These are phyloP conservation scores for Actinidia chinensis DNA, from an alignment of 179 eudicot species.

Conservation along the genomic window DNA sequence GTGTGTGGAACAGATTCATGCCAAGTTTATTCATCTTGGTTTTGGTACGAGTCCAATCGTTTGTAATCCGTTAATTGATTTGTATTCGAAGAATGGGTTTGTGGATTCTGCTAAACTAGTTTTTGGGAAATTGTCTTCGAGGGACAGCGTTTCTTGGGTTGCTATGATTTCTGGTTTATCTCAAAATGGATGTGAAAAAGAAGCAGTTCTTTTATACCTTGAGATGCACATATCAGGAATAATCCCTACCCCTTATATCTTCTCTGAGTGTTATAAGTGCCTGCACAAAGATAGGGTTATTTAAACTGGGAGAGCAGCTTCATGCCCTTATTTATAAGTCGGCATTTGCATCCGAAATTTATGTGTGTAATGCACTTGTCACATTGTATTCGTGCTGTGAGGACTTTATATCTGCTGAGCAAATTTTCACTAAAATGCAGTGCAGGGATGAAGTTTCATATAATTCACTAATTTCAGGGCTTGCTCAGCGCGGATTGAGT, in stretches of 20 bases:
- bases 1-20: conserved; percentile 65
- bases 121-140: conserved; percentile 41
- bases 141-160: conserved; percentile 85
- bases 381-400: conserved; percentile 66
- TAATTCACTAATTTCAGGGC: conserved; percentile 87
- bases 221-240: conserved; percentile 68
- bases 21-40: conserved; percentile 58
- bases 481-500: conserved; percentile 63
- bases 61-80: conserved; percentile 74
- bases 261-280: conserved; percentile 86
- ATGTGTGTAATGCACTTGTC: conserved; percentile 74
- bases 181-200: conserved; percentile 56
- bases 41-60: conserved; percentile 45
- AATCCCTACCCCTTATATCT: conserved; percentile 71
- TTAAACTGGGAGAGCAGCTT: conserved; percentile 64
- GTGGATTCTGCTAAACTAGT: conserved; percentile 53
- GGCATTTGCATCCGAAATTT: conserved; percentile 68
- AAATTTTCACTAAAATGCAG: conserved; percentile 56
- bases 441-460: conserved; percentile 66
- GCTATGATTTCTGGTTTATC: conserved; percentile 90
- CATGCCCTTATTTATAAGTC: conserved; percentile 73
- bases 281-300: conserved; percentile 58
- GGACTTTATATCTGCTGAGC: conserved; percentile 54
- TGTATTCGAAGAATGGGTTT: conserved; percentile 60
- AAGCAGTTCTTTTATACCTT: conserved; percentile 50